A percentile compares a stretch with the other conserved stretches of the same genome.
Conservation (phyloP, 768 basidiomycete genomes). For the Dendrothele bispora region DNA sequence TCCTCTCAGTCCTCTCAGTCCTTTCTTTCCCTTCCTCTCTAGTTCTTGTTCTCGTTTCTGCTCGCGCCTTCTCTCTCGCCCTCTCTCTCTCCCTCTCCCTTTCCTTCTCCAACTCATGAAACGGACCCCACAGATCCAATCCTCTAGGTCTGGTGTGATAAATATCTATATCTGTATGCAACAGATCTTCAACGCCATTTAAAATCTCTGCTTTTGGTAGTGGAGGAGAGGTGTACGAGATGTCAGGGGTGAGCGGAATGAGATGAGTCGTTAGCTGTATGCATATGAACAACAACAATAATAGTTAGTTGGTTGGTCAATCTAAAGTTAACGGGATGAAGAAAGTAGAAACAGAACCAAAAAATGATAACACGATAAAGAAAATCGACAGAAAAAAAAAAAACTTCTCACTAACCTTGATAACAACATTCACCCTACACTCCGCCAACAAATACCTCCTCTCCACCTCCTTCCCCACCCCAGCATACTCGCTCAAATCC, state of each 20-base stretch:
- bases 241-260: constrained; percentile 53
- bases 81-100: not conserved
- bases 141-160: constrained; percentile 51
- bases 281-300: too few relatives aligned
- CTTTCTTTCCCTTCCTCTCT: too few relatives aligned
- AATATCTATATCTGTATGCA: constrained; percentile 57
- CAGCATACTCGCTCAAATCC: constrained; percentile 75
- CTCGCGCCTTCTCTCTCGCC: not conserved
- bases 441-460: constrained; percentile 67
- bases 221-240: constrained; percentile 60
- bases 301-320: too few relatives aligned
- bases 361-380: too few relatives aligned
- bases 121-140: constrained; percentile 45
- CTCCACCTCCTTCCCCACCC: constrained; percentile 54
- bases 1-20: too few relatives aligned
- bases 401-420: constrained; percentile 50
- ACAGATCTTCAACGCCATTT: constrained; percentile 61
- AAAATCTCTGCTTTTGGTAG: constrained; percentile 74
- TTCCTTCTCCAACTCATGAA: constrained; percentile 31
- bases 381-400: not conserved
- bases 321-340: too few relatives aligned
- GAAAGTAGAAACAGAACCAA: too few relatives aligned
- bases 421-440: constrained; percentile 77
- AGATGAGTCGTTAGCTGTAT: constrained; percentile 59
- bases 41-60: too few relatives aligned